Evolutionary conservation across 1,284 basidiomycete species (phyloP), one percentile per base, ranked within the genome.

Genomic region (Chiua sp.): DNA sequence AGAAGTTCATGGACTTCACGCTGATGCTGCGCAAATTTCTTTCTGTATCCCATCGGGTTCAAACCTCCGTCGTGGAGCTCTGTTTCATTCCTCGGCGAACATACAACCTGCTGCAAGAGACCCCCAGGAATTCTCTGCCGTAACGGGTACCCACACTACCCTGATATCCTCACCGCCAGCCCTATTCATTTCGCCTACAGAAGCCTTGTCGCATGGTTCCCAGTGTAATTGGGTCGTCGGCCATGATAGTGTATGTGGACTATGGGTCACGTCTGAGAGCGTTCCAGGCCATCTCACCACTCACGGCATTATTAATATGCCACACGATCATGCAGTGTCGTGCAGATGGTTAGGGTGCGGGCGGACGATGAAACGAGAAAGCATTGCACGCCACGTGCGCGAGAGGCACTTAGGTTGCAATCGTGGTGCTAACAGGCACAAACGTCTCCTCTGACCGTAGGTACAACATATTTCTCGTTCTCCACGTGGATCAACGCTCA

Each of bases 381-480:
- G 59, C 15, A 63, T 75, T 2, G 47, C 58, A 2, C 65, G 73
- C 0, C 71, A 72, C 13, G 13, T 70, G 1, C 55, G 61, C 0
- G 72, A 72, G 23, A 59, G 2, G 4, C 73, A 72, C 22, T 15
- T 75, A 15, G 5, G 57, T 10, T 47, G 20, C 28, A 70, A n/a
- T 32, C 70, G 72, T 20, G 37, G 37, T 26, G 26, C 26, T 26
- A 26, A 26, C 20, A 37, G 15, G 35, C 4, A 35, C 12, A 35
- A 35, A 35, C 35, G 13, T 26, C 26, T 26, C 26, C 26, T 15
- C 20, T 51, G 26, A 26, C 26, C 20, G 49, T 16, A 26, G 59
- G 59, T 68, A 13, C 5, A 33, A 42, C 7, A 35, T 15, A 8
- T 6, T 12, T 7, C 32, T 39, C 0, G 8, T 7, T n/a, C 22